phyloP scores from a whole-genome alignment of 345 rosid genomes.

The Alliaria petiolata region DNA sequence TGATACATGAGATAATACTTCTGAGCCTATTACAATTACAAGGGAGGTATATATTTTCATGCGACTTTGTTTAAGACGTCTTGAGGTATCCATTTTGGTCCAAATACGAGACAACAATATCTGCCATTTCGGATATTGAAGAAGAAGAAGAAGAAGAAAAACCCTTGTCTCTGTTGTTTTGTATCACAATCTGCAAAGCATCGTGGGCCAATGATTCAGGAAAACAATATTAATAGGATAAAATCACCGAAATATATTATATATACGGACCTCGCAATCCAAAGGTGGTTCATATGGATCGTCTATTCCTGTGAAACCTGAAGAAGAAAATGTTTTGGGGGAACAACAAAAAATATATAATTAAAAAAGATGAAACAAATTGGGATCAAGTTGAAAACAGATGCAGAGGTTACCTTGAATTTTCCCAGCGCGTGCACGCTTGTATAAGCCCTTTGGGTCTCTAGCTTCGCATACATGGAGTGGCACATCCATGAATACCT shows the following conservation, averaged over 20 bases:
- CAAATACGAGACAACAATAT: constrained; percentile 59
- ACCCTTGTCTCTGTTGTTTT: constrained; percentile 33
- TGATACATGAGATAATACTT: neutral
- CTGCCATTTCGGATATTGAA: constrained; percentile 63
- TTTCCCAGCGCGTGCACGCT: neutral
- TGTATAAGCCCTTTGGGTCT: neutral
- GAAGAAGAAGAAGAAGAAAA: constrained; percentile 44
- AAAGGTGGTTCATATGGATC: constrained; percentile 75
- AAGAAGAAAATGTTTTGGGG: neutral
- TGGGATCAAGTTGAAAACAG: neutral
- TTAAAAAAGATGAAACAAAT: neutral
- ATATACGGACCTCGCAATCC: constrained; percentile 49
- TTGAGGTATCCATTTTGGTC: constrained; percentile 60
- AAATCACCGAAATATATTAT: neutral
- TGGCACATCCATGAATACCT: constrained; percentile 6
- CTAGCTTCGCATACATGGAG: neutral
- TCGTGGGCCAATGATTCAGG: neutral
- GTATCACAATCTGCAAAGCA: constrained; percentile 54
- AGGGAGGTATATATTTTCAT: neutral
- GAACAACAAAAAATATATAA: neutral
- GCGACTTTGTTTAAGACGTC: constrained; percentile 32
- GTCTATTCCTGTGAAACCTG: constrained; percentile 78
- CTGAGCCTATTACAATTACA: constrained; percentile 21
- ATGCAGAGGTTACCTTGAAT: constrained; percentile 3
- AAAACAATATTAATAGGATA: neutral